Percentiles rank a stretch among this genome's conserved stretches.
These are phyloP conservation scores for Amylostereum areolatum DNA, from an alignment of 1,284 basidiomycete genomes.

Conservation along the genomic window DNA sequence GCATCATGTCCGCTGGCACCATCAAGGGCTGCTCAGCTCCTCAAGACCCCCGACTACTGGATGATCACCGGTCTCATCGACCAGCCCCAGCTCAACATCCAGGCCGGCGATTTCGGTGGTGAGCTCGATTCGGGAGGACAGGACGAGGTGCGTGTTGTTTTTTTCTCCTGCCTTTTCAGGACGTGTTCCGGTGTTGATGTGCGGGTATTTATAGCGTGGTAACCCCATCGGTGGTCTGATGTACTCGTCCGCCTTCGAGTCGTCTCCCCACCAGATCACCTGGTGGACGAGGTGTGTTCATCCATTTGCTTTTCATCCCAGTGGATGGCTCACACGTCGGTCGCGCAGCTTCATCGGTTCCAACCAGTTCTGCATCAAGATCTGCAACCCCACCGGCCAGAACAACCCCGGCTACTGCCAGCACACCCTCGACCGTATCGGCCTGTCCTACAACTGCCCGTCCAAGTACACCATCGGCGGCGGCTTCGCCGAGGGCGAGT, in stretches of 20 bases:
- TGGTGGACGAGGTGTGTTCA: conserved; percentile 39
- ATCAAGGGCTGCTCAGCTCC: conserved; percentile 62
- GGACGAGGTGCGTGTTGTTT: conserved; percentile 27
- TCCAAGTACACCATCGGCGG: conserved; percentile 2
- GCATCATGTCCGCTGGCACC: conserved; percentile 58
- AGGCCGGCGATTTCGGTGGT: conserved; percentile 55
- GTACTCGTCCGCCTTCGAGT: conserved; percentile 42
- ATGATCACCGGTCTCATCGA: conserved; percentile 63
- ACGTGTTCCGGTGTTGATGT: not conserved
- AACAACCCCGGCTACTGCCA: conserved; percentile 38
- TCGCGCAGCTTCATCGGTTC: conserved; percentile 39
- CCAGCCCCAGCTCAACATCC: conserved; percentile 52
- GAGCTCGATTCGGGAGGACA: conserved; percentile 62
- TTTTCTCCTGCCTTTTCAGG: not conserved
- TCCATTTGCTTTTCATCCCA: not conserved
- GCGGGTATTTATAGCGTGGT: conserved; percentile 26
- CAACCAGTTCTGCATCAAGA: conserved; percentile 43
- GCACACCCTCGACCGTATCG: conserved; percentile 44
- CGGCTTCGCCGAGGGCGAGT: conserved; percentile 25
- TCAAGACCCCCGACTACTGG: conserved; percentile 60
- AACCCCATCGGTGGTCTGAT: conserved; percentile 49
- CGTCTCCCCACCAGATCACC: conserved; percentile 30
- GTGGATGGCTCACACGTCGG: not conserved
- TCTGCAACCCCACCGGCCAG: conserved; percentile 40
- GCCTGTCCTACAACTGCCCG: conserved; percentile 37